phyloP scores from a whole-genome alignment of 2,329 filamentous ascomycete species.

The Didymellaceae sp. region DNA sequence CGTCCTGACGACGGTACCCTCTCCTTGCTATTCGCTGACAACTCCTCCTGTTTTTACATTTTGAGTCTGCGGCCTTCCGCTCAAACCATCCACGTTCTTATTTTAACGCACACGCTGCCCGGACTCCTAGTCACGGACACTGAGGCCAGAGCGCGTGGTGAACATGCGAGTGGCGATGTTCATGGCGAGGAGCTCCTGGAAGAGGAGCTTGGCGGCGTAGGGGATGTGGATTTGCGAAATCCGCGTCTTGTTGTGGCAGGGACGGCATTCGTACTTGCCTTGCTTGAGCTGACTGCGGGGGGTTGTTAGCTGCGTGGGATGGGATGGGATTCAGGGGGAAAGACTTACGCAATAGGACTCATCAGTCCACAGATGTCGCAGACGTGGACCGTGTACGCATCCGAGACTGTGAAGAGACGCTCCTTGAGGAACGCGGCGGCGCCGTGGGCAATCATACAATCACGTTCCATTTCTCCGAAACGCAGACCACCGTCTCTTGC shows the following conservation, averaged over 20 bases:
- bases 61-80: neutral
- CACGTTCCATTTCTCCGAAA: conserved; percentile 99
- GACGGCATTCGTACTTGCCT: conserved; percentile 93
- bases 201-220: conserved; percentile 95
- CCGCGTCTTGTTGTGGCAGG: conserved; percentile 98
- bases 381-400: conserved; percentile 97
- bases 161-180: conserved; percentile 99
- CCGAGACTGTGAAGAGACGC: conserved; percentile 93
- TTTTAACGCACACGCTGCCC: neutral
- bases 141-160: conserved; percentile 80
- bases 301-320: conserved; percentile 26
- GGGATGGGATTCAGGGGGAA: neutral
- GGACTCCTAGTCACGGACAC: conserved; percentile 60
- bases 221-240: conserved; percentile 98
- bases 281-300: conserved; percentile 81
- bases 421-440: conserved; percentile 97
- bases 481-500: conserved; percentile 96
- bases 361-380: conserved; percentile 99
- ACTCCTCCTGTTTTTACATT: neutral
- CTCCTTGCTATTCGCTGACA: neutral
- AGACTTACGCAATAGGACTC: conserved; percentile 97
- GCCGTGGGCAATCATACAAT: conserved; percentile 99
- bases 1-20: neutral
- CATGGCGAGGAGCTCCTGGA: conserved; percentile 98
- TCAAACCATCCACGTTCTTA: neutral